Base-by-base conservation (phyloP, 2,329 filamentous ascomycete species). In the Cercospora brassicicola region DNA sequence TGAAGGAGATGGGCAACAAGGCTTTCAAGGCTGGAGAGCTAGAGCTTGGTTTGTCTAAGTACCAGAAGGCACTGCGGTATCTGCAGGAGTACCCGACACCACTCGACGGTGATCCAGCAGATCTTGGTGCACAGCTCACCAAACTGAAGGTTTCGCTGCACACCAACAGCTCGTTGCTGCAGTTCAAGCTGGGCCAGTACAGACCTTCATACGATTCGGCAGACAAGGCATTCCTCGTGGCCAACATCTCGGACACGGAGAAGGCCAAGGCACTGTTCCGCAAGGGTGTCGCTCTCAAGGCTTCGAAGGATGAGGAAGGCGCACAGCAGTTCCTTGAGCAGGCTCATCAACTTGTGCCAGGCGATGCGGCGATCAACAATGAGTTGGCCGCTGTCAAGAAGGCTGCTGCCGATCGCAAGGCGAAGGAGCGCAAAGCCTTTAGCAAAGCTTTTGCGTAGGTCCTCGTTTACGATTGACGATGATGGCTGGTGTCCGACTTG, bases 1-100 rank as follows among this genome's bases (percentile, higher is more conserved):
- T 96, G 80, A 99, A 99, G 84, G 91, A 91, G 39, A 95, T 90
- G 77, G 95, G 95, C 75, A 98, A 96, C 84, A 89, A 89, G 74
- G 93, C 94, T 1, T 97, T 97, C 87, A 97, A 97, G 85, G 84
- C 82, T 28, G 89, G 89, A 48, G 87, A 97, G 75, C 77, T 90
- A 45, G 80, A 84, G 42, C 81, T 91, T 33, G 94, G 89, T 1
- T 84, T 98, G 28, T 89, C 90, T 69, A 99, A 99, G 83, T 99
- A 99, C 83, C 89, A 96, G 80, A 99, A 99, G 84, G 94, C 89
- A 18, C 82, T 97, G 69, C 89, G 93, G 75, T 97, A 97, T 80
- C 84, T 97, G 69, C 92, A 94, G 80, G 92, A 96, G 80, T 92
- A 94, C 76, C 90, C 91, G 0, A 88, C 91, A 11, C 81, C 84